Base-by-base conservation (phyloP, 2,329 filamentous ascomycete species). In the Penicillium sp. region DNA sequence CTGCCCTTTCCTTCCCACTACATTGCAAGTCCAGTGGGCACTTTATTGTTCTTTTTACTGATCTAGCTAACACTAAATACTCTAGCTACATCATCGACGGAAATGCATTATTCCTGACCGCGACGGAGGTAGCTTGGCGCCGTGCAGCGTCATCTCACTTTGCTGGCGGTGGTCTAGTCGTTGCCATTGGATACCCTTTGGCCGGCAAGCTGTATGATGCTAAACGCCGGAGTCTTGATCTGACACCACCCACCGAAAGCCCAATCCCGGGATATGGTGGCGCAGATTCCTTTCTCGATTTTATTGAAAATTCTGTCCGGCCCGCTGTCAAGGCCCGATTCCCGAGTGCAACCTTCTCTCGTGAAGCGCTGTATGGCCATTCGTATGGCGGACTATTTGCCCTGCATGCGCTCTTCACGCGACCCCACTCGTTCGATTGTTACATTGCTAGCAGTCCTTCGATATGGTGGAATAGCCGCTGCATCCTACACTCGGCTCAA, bases 301-400 rank as follows among this genome's bases (percentile, higher is more conserved):
- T 66, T 24, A 66, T 66, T 40, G 49, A 57, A 53, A 49, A 51
- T 0, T 30, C 38, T 26, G 62, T 66, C 2, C 53, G 56, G 10
- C 58, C 65, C 1, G 42, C 54, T 3, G 54, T 66, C 24, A 53
- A 55, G 26, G 35, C 56, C 19, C 47, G 60, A 3, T 65, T 63
- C 33, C 62, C 64, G 19, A 44, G 49, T 8, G 26, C 53, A 37
- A 49, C 38, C 4, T 17, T 77, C 13, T 71, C 74, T 0, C 74
- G 78, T 22, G 81, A 81, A 62, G 83, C 79, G 0, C 74, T 85
- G 0, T 83, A 78, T 53, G 83, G 82, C 0, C 83, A 85, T 61
- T 85, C 82, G 0, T 83, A 81, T 28, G 82, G 82, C 0, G 83
- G 82, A 0, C 69, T 85, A 2, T 83, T 84, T 45, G 73, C 77